Evolutionary conservation across 495 filamentous ascomycete genomes (phyloP).

Genomic region (Aspergillus funiculosus): DNA sequence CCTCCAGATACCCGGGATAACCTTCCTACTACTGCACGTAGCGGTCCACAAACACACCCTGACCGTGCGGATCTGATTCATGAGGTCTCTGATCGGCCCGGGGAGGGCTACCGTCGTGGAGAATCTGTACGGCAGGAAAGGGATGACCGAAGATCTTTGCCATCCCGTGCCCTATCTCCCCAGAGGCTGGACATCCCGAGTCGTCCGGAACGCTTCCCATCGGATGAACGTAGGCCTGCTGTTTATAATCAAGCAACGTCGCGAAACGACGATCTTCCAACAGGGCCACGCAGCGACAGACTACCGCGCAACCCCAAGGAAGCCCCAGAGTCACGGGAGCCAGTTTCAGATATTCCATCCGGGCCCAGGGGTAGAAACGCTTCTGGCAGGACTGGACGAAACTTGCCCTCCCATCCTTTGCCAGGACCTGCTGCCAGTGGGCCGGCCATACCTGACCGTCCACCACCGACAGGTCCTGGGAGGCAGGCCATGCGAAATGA

Average conservation of each 20-base stretch:
- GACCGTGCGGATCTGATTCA: conserved; percentile 35
- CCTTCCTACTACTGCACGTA: conserved; percentile 11
- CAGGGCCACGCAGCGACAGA: conserved; percentile 38
- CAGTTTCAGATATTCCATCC: conserved; percentile 55
- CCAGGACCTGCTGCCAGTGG: conserved; percentile 20
- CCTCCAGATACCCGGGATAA: conserved; percentile 21
- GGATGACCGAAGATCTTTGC: conserved; percentile 32
- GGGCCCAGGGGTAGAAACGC: conserved; percentile 56
- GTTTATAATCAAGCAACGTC: conserved; percentile 20
- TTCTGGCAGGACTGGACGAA: conserved; percentile 30
- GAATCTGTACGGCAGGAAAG: conserved; percentile 31
- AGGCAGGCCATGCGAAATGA: conserved; percentile 32
- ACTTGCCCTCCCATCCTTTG: conserved; percentile 24
- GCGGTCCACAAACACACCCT: conserved; percentile 25
- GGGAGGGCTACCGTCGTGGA: conserved; percentile 31
- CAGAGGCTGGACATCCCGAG: conserved; percentile 29
- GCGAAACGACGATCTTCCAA: conserved; percentile 35
- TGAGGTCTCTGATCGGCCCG: conserved; percentile 30
- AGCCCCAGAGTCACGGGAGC: conserved; percentile 27
- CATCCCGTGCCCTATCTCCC: conserved; percentile 27
- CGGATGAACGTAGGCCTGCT: conserved; percentile 30
- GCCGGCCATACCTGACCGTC: conserved; percentile 28
- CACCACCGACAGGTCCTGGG: conserved; percentile 34
- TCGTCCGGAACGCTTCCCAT: conserved; percentile 35
- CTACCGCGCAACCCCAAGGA: conserved; percentile 18